Conservation (phyloP, 306 rosid genomes). For the Dalbergia oliveri region DNA sequence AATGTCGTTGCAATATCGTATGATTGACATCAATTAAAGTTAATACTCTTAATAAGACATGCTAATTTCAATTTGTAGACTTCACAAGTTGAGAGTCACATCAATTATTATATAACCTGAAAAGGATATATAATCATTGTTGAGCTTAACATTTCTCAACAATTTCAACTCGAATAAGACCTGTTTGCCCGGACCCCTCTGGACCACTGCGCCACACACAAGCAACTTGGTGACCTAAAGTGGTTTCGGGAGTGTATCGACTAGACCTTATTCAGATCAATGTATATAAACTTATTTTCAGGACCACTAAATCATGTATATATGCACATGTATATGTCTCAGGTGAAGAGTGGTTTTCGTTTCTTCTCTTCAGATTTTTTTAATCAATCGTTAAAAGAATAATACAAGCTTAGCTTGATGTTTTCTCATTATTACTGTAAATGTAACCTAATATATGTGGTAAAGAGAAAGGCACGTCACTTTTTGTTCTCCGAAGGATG, state of each 20-base stretch:
- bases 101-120: slow-evolving; percentile 15
- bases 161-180: slow-evolving; percentile 43
- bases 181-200: background rate
- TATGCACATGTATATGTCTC: slow-evolving; percentile 14
- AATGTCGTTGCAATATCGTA: slow-evolving; percentile 58
- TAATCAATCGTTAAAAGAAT: background rate
- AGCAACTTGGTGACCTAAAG: slow-evolving; percentile 36
- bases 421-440: too few species aligned
- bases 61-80: slow-evolving; percentile 40
- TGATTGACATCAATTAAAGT: slow-evolving; percentile 52
- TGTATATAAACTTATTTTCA: slow-evolving; percentile 19
- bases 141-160: slow-evolving; percentile 33
- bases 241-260: slow-evolving; percentile 40
- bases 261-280: slow-evolving; percentile 24
- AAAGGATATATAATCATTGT: slow-evolving; percentile 46
- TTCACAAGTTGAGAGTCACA: slow-evolving; percentile 31
- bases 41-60: slow-evolving; percentile 43
- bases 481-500: background rate
- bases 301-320: slow-evolving; percentile 10
- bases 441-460: slow-evolving; percentile 7
- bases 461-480: slow-evolving; percentile 9
- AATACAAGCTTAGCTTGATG: background rate
- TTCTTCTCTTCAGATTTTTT: background rate
- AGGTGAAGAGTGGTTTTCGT: slow-evolving; percentile 46
- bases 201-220: slow-evolving; percentile 22